Evolutionary conservation across 2,329 filamentous ascomycete genomes (phyloP).

Genomic region (Pseudopyricularia javanii): DNA sequence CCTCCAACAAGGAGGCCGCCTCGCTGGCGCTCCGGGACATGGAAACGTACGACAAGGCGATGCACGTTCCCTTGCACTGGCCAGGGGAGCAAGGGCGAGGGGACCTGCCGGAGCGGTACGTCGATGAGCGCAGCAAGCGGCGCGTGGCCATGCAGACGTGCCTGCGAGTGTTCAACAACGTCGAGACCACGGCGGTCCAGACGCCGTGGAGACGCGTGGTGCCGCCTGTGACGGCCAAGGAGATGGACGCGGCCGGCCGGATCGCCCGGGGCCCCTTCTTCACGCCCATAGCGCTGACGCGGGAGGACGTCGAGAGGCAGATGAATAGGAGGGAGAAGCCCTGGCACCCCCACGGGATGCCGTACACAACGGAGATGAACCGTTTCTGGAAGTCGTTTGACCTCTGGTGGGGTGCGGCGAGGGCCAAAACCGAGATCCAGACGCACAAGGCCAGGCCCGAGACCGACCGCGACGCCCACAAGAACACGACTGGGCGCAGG

Average conservation of each 20-base stretch:
- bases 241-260: slow-evolving; percentile 5
- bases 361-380: slow-evolving; percentile 7
- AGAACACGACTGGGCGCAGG: background rate
- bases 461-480: background rate
- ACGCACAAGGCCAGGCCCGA: background rate
- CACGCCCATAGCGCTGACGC: background rate
- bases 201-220: slow-evolving; percentile 23
- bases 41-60: slow-evolving; percentile 13
- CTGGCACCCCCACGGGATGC: slow-evolving; percentile 1
- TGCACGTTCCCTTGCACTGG: background rate
- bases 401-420: slow-evolving; percentile 8
- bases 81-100: too few species aligned
- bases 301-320: background rate
- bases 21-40: slow-evolving; percentile 21
- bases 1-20: background rate
- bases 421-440: slow-evolving; percentile 1
- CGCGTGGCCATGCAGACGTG: slow-evolving; percentile 32
- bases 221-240: slow-evolving; percentile 17
- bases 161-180: slow-evolving; percentile 22
- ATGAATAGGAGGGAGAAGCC: background rate
- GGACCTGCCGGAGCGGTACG: slow-evolving; percentile 11
- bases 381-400: slow-evolving; percentile 5
- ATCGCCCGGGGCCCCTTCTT: background rate
- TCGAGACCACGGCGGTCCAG: slow-evolving; percentile 22
- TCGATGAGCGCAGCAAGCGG: slow-evolving; percentile 25